phyloP scores from a whole-genome alignment of 2,329 filamentous ascomycete species.

The Ascochyta viciae-villosae region DNA sequence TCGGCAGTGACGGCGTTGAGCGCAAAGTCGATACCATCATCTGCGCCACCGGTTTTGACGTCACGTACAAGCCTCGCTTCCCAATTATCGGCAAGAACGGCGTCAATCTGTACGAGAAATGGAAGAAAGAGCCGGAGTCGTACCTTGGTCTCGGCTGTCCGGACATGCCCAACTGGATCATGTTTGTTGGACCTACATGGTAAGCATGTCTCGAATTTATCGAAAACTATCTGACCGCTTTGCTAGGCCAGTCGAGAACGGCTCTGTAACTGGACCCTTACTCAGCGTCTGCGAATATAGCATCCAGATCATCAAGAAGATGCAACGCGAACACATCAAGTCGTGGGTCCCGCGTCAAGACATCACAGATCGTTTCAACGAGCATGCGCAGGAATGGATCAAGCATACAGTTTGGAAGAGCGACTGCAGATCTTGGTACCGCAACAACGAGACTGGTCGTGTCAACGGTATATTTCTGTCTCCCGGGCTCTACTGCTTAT shows the following conservation, averaged over 20 bases:
- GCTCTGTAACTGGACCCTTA: constrained; percentile 53
- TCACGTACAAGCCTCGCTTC: constrained; percentile 52
- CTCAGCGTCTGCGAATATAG: constrained; percentile 50
- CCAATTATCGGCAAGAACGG: constrained; percentile 50
- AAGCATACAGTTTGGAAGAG: constrained; percentile 59
- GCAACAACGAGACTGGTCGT: constrained; percentile 50
- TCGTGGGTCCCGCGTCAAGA: constrained; percentile 51
- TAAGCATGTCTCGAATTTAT: background rate
- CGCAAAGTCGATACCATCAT: constrained; percentile 48
- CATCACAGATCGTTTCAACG: constrained; percentile 53
- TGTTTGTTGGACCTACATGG: constrained; percentile 36
- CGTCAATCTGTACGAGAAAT: constrained; percentile 49
- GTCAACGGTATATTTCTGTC: constrained; percentile 32
- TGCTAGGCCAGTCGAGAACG: constrained; percentile 55
- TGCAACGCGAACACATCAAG: constrained; percentile 55
- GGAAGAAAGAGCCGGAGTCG: constrained; percentile 47
- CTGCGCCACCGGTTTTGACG: constrained; percentile 53
- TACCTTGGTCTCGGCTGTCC: constrained; percentile 48
- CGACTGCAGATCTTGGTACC: constrained; percentile 56
- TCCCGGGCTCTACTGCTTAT: background rate
- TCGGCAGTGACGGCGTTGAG: constrained; percentile 51
- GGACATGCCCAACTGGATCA: constrained; percentile 18
- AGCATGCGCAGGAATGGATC: constrained; percentile 56
- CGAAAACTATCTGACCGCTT: constrained; percentile 1
- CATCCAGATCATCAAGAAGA: constrained; percentile 54